Percentiles rank a stretch among this genome's conserved stretches.
phyloP scores from a whole-genome alignment of 2,329 filamentous ascomycete genomes.

The Penicillium sp. region DNA sequence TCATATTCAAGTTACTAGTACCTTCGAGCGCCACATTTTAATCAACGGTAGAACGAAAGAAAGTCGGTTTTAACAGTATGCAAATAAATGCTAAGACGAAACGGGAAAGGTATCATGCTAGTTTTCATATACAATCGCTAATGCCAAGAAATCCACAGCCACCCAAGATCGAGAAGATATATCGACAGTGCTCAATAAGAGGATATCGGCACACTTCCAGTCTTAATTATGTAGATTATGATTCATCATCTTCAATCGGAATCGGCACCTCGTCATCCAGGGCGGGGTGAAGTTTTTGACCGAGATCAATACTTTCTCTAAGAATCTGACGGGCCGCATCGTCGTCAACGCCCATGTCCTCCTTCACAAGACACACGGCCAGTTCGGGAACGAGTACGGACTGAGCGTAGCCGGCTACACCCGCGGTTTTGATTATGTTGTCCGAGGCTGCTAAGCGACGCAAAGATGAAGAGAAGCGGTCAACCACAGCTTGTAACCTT shows the following conservation, averaged over 20 bases:
- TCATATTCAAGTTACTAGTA: too few species aligned
- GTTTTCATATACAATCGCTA: conserved; percentile 19
- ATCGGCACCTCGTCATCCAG: conserved; percentile 57
- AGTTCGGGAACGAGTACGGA: conserved; percentile 77
- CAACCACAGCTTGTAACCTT: conserved; percentile 63
- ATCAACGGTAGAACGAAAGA: too few species aligned
- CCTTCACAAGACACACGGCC: conserved; percentile 59
- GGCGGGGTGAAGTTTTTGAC: conserved; percentile 70
- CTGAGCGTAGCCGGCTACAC: conserved; percentile 72
- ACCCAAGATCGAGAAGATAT: not conserved
- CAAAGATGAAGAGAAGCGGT: conserved; percentile 62
- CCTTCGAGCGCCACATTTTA: too few species aligned
- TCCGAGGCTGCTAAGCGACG: conserved; percentile 68
- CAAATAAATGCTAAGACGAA: not conserved
- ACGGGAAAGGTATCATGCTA: conserved; percentile 12
- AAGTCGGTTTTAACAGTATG: too few species aligned
- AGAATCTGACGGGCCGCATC: conserved; percentile 61
- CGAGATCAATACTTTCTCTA: conserved; percentile 68
- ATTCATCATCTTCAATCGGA: conserved; percentile 15
- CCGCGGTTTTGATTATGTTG: conserved; percentile 67
- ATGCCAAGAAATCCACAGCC: not conserved
- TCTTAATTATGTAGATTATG: not conserved
- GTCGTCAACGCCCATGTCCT: conserved; percentile 58
- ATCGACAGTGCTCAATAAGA: not conserved
- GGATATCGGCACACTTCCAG: not conserved